Conservation (phyloP, 2,329 filamentous ascomycete species). For the Leptosphaerulina australis region DNA sequence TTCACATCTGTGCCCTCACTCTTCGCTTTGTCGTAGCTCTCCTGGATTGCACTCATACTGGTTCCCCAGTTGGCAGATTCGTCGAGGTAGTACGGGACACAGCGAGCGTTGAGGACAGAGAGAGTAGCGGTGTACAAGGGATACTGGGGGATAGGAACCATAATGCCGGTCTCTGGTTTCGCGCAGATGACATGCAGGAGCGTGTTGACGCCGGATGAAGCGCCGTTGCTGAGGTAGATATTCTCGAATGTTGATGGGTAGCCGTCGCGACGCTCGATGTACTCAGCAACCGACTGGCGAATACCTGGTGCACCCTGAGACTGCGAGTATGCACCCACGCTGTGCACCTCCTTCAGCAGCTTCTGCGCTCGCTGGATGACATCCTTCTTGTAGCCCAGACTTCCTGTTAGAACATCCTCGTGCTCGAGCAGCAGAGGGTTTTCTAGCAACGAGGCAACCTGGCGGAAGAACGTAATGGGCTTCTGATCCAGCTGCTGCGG, state of each 20-base stretch:
- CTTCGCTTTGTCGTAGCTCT: constrained; percentile 75
- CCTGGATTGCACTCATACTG: constrained; percentile 76
- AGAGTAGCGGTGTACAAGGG: constrained; percentile 96
- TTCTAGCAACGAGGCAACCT: constrained; percentile 91
- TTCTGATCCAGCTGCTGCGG: constrained; percentile 99
- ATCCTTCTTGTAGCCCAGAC: constrained; percentile 86
- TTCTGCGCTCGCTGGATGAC: constrained; percentile 82
- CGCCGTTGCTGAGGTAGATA: constrained; percentile 90
- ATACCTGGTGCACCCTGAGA: constrained; percentile 88
- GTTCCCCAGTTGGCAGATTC: constrained; percentile 88
- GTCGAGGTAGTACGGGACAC: constrained; percentile 92
- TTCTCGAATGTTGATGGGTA: constrained; percentile 79
- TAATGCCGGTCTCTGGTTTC: constrained; percentile 75
- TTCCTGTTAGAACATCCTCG: constrained; percentile 74
- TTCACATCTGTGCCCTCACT: constrained; percentile 82
- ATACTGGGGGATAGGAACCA: constrained; percentile 97
- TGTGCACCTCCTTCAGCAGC: constrained; percentile 82
- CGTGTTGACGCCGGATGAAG: constrained; percentile 93
- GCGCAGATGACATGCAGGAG: constrained; percentile 89
- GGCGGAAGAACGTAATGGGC: constrained; percentile 98
- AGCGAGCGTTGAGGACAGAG: constrained; percentile 79
- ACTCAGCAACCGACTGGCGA: constrained; percentile 86
- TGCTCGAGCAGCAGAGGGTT: constrained; percentile 85
- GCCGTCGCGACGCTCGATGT: constrained; percentile 91
- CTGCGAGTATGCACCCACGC: constrained; percentile 94